Evolutionary conservation across 2,329 filamentous ascomycete species (phyloP).

Genomic region (Trichophyton rubrum): DNA sequence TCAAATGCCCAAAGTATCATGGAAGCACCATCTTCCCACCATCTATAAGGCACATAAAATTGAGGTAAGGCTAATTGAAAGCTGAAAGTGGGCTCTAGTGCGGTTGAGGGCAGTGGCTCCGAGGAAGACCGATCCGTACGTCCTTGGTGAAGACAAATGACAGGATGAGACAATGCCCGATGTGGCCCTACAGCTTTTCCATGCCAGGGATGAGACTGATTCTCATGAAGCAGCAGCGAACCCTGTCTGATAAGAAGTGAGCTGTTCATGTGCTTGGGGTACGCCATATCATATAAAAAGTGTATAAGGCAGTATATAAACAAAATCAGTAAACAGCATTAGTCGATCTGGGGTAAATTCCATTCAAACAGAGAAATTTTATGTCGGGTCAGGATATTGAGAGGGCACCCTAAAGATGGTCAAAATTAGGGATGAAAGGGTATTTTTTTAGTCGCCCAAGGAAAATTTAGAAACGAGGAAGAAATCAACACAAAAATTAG

Average conservation of each 20-base stretch:
- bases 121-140: background rate
- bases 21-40: constrained; percentile 32
- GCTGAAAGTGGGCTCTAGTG: background rate
- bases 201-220: background rate
- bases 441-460: background rate
- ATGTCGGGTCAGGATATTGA: background rate
- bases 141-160: background rate
- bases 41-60: constrained; percentile 24
- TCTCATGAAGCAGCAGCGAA: background rate
- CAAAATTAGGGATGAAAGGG: background rate
- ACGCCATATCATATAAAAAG: background rate
- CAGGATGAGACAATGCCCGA: background rate
- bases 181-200: background rate
- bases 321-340: background rate
- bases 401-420: background rate
- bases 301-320: background rate
- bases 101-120: background rate
- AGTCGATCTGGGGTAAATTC: background rate
- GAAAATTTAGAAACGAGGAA: background rate
- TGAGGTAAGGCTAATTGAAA: constrained; percentile 16
- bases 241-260: background rate
- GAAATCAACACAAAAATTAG: background rate
- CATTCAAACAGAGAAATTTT: background rate
- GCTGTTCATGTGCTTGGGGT: background rate
- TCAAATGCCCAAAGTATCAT: constrained; percentile 30